phyloP scores from a whole-genome alignment of 768 basidiomycete species.

The Tulasnella sp. region DNA sequence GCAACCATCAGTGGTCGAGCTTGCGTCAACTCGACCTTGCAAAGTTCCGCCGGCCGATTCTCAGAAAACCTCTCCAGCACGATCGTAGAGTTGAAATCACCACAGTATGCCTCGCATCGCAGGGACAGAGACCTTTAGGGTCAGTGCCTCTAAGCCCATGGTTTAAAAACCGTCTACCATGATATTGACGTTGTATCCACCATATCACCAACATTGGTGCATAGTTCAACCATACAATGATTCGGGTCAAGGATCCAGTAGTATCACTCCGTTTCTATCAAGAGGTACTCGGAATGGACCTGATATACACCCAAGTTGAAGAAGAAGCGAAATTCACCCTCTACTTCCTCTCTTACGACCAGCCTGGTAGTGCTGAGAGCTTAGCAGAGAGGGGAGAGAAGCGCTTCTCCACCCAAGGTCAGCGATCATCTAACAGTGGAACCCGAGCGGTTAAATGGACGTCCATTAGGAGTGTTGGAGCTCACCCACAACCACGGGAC shows the following conservation, averaged over 20 bases:
- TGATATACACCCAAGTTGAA: constrained; percentile 32
- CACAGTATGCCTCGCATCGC: no score
- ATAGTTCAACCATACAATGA: constrained; percentile 79
- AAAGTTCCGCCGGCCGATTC: no score
- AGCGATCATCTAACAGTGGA: background rate
- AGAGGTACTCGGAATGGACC: constrained; percentile 66
- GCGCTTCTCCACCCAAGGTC: constrained; percentile 73
- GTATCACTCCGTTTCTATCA: constrained; percentile 70
- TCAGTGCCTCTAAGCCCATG: no score
- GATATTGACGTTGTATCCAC: no score
- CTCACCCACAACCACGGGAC: constrained; percentile 86
- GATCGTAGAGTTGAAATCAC: no score
- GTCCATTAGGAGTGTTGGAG: constrained; percentile 55
- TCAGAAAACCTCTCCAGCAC: no score
- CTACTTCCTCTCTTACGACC: constrained; percentile 77
- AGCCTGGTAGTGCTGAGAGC: constrained; percentile 38
- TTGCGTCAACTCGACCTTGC: no score
- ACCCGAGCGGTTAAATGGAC: background rate
- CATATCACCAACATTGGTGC: background rate
- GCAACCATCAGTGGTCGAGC: no score
- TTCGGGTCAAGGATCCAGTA: constrained; percentile 80
- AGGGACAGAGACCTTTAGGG: no score
- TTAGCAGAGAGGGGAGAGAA: constrained; percentile 32
- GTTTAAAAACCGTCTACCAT: no score
- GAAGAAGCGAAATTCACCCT: constrained; percentile 54